Percentiles rank a stretch among this genome's conserved stretches.
Conservation (phyloP, 2,329 filamentous ascomycete species). For the Endoconidiophora laricicola region DNA sequence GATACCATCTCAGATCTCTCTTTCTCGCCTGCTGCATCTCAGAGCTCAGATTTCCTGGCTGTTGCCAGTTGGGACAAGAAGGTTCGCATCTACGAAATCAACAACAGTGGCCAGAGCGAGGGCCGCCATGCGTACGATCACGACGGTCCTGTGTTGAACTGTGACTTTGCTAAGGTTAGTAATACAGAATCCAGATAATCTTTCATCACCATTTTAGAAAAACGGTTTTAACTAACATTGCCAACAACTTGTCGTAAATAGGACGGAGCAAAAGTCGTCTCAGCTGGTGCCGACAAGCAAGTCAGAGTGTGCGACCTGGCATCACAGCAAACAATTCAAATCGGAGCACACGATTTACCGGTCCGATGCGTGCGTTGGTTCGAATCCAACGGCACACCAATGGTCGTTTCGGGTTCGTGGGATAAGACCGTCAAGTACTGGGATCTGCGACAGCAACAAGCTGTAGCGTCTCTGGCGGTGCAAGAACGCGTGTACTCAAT, state of each 20-base stretch:
- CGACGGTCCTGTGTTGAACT: conserved; percentile 66
- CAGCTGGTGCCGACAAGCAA: conserved; percentile 79
- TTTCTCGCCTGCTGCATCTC: conserved; percentile 50
- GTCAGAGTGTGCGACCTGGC: conserved; percentile 75
- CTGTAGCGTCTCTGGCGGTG: conserved; percentile 47
- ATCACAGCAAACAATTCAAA: conserved; percentile 48
- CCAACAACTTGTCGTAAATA: conserved; percentile 21
- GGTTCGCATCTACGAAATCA: conserved; percentile 90
- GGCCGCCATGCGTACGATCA: conserved; percentile 79
- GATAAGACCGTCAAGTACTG: conserved; percentile 85
- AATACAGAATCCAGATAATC: no score
- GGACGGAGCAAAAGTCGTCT: conserved; percentile 82
- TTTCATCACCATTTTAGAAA: no score
- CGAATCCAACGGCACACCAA: conserved; percentile 52
- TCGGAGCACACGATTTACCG: conserved; percentile 72
- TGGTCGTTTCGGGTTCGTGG: conserved; percentile 86
- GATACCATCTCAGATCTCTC: conserved; percentile 79
- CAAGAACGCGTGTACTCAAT: conserved; percentile 79
- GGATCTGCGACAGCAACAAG: conserved; percentile 53
- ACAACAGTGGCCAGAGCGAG: conserved; percentile 57
- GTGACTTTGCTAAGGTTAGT: conserved; percentile 69
- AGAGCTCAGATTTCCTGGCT: conserved; percentile 60
- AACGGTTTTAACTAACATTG: neutral
- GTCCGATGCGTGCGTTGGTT: conserved; percentile 68
- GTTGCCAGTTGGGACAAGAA: conserved; percentile 96